A percentile compares a stretch with the other conserved stretches of the same genome.
phyloP scores from a whole-genome alignment of 371 early-diverging fungal species.

The Pancytospora philotis region DNA sequence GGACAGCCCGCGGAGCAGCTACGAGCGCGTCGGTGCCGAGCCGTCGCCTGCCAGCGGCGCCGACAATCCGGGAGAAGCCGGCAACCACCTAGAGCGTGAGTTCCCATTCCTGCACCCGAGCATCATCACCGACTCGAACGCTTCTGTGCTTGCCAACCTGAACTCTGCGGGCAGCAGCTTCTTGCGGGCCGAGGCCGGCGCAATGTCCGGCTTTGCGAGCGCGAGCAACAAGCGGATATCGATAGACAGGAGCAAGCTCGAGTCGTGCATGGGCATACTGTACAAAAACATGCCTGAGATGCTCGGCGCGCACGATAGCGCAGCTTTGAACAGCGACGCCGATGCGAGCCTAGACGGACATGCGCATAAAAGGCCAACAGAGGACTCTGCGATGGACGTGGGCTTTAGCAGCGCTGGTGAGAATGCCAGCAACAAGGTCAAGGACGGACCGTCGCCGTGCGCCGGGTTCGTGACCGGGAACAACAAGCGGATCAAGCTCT shows the following conservation, averaged over 20 bases:
- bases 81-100: too few species aligned
- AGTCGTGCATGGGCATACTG: neutral
- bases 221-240: conserved; percentile 41
- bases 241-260: conserved; percentile 13
- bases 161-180: neutral
- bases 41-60: too few species aligned
- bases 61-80: too few species aligned
- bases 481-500: conserved; percentile 6
- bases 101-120: neutral
- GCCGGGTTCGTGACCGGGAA: neutral
- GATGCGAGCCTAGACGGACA: too few species aligned
- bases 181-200: neutral
- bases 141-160: neutral
- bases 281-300: too few species aligned
- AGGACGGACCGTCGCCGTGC: conserved; percentile 8
- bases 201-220: conserved; percentile 33
- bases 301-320: too few species aligned
- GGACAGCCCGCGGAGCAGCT: too few species aligned
- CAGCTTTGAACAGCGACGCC: too few species aligned
- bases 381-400: neutral
- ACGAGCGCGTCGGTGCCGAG: too few species aligned
- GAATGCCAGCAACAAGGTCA: conserved; percentile 1
- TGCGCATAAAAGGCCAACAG: conserved; percentile 1
- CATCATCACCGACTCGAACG: neutral
- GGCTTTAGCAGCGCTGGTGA: neutral